Percentiles rank a stretch among this genome's conserved stretches.
Conservation (phyloP, 192 early-diverging fungal genomes). For the Coemansia sp. region DNA sequence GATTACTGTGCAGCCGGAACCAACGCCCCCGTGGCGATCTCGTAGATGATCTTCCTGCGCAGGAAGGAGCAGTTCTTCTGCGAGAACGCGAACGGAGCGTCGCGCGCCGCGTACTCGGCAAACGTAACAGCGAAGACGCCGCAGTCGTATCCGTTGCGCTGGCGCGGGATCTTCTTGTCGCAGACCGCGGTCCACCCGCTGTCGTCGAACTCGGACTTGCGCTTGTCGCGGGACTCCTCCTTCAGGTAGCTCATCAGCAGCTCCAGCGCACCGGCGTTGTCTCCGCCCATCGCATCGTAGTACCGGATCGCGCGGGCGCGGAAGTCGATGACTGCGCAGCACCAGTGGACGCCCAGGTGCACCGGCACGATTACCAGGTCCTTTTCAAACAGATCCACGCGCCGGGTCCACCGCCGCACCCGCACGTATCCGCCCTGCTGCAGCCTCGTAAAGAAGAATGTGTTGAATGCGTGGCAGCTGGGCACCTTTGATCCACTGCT, state of each 20-base stretch:
- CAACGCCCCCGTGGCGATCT: conserved; percentile 64
- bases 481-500: conserved; percentile 44
- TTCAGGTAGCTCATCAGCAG: conserved; percentile 64
- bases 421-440: conserved; percentile 66
- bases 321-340: conserved; percentile 66
- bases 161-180: conserved; percentile 76
- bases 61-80: conserved; percentile 74
- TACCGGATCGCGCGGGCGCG: conserved; percentile 65
- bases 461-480: conserved; percentile 84
- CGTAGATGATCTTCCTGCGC: conserved; percentile 72
- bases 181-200: conserved; percentile 67
- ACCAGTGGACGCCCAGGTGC: conserved; percentile 80
- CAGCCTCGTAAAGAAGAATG: conserved; percentile 84
- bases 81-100: conserved; percentile 66
- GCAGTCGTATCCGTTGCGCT: conserved; percentile 91
- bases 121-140: conserved; percentile 92
- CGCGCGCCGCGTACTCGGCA: conserved; percentile 72
- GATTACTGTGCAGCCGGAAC: neutral
- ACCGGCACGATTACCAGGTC: conserved; percentile 85
- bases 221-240: conserved; percentile 76
- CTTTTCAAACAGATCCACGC: conserved; percentile 64
- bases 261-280: conserved; percentile 57
- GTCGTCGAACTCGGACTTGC: conserved; percentile 60
- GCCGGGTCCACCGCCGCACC: conserved; percentile 83
- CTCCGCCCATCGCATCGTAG: conserved; percentile 81